These are phyloP conservation scores for Candida freyschussii DNA, from an alignment of 1,139 yeast species.

Conservation along the genomic window DNA sequence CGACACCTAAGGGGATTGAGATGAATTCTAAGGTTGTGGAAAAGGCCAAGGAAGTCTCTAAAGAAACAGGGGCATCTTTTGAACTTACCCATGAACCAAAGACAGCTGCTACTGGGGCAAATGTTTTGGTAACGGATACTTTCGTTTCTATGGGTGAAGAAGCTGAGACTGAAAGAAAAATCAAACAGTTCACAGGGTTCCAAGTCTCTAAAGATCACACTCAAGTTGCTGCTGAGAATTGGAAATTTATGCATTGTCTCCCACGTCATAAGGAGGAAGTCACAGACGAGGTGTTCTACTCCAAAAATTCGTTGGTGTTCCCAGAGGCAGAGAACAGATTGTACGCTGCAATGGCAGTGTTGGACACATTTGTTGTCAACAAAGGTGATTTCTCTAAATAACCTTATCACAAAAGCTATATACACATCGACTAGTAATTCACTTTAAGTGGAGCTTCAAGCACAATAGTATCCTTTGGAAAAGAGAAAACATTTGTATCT, in stretches of 20 bases:
- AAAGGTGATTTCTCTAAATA: constrained; percentile 51
- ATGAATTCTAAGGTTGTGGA: constrained; percentile 54
- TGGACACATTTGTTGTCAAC: constrained; percentile 84
- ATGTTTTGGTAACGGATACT: constrained; percentile 91
- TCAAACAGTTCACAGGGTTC: constrained; percentile 79
- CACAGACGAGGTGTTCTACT: constrained; percentile 84
- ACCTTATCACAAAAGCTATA: background rate
- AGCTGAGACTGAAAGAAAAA: constrained; percentile 60
- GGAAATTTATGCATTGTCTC: constrained; percentile 95
- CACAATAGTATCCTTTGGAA: constrained; percentile 16
- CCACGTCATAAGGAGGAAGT: constrained; percentile 97
- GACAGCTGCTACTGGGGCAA: constrained; percentile 66
- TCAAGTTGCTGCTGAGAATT: constrained; percentile 51
- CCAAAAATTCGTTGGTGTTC: constrained; percentile 80
- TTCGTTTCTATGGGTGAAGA: constrained; percentile 99
- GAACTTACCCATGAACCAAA: constrained; percentile 69
- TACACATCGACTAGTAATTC: constrained; percentile 11
- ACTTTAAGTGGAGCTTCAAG: constrained; percentile 11
- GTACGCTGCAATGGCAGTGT: constrained; percentile 92
- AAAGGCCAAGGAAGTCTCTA: constrained; percentile 50
- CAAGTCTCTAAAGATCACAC: constrained; percentile 73
- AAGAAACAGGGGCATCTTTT: constrained; percentile 49
- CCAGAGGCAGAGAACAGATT: constrained; percentile 94
- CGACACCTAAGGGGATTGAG: constrained; percentile 73
- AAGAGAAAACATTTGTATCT: constrained; percentile 19